Percentiles rank a stretch among this genome's conserved stretches.
phyloP scores from a whole-genome alignment of 2,329 filamentous ascomycete species.

The Verticillium nonalfalfae region DNA sequence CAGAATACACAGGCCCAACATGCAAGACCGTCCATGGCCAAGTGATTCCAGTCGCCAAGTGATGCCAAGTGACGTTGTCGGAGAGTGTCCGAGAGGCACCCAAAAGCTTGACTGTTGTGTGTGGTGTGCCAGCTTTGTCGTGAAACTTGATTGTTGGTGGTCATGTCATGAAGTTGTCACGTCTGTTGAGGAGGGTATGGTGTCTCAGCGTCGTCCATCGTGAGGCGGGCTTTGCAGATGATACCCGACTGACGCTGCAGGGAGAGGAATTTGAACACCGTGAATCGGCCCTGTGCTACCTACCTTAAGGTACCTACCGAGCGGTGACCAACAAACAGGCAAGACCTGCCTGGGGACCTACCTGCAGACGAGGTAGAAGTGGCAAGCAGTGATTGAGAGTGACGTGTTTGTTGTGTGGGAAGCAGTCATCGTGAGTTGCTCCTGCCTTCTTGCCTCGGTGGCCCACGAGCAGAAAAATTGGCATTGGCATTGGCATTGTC shows the following conservation, averaged over 20 bases:
- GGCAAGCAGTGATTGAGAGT: too few species aligned
- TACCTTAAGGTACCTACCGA: too few species aligned
- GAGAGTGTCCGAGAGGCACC: neutral
- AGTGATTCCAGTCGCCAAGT: neutral
- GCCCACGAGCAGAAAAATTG: too few species aligned
- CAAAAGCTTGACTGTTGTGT: neutral
- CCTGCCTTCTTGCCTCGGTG: too few species aligned
- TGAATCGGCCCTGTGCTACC: too few species aligned
- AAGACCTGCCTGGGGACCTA: too few species aligned
- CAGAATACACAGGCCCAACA: neutral
- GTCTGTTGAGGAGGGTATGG: neutral
- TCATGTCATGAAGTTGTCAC: neutral
- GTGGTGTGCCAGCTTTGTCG: neutral
- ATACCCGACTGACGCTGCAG: neutral
- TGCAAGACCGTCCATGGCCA: neutral
- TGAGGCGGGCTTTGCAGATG: neutral
- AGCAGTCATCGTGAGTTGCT: too few species aligned
- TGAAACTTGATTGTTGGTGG: neutral
- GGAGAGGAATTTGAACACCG: neutral
- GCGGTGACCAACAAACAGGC: too few species aligned
- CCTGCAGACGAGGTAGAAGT: too few species aligned
- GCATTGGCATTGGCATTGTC: too few species aligned
- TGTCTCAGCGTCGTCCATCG: neutral
- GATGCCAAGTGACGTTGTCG: neutral
- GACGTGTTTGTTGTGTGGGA: too few species aligned